Conservation (phyloP, 129 eudicot genomes). For the Oenanthe sinensis region DNA sequence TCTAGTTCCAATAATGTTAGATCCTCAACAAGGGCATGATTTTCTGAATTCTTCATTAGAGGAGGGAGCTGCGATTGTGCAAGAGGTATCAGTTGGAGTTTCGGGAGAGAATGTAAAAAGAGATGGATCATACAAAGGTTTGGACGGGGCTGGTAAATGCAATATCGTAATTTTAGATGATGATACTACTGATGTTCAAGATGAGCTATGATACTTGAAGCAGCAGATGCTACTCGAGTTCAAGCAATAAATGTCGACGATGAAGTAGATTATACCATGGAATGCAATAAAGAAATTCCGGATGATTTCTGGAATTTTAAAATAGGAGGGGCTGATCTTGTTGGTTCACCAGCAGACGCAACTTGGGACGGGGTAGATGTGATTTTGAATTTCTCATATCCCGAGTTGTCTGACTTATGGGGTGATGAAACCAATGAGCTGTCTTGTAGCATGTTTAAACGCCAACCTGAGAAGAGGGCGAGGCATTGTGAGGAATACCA, state of each 20-base stretch:
- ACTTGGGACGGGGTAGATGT: background rate
- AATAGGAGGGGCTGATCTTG: too few relatives aligned
- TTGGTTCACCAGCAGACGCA: too few relatives aligned
- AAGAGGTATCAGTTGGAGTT: background rate
- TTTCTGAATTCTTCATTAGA: too few relatives aligned
- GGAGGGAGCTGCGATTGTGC: background rate
- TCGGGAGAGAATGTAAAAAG: background rate
- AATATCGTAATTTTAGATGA: background rate
- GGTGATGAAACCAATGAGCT: background rate
- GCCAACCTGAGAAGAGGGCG: background rate
- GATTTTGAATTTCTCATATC: background rate
- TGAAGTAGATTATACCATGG: background rate
- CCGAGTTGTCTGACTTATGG: background rate
- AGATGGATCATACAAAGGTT: background rate
- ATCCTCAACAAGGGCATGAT: too few relatives aligned
- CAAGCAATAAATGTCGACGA: too few relatives aligned
- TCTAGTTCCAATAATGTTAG: too few relatives aligned
- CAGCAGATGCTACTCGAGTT: too few relatives aligned
- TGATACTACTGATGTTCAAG: background rate
- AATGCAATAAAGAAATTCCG: too few relatives aligned
- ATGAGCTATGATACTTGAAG: background rate
- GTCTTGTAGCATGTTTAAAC: background rate
- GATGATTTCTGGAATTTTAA: background rate
- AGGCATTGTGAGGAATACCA: background rate
- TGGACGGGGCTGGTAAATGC: background rate